Percentiles rank a stretch among this genome's conserved stretches.
phyloP scores from a whole-genome alignment of 2,329 filamentous ascomycete genomes.

The Botrytis aclada region DNA sequence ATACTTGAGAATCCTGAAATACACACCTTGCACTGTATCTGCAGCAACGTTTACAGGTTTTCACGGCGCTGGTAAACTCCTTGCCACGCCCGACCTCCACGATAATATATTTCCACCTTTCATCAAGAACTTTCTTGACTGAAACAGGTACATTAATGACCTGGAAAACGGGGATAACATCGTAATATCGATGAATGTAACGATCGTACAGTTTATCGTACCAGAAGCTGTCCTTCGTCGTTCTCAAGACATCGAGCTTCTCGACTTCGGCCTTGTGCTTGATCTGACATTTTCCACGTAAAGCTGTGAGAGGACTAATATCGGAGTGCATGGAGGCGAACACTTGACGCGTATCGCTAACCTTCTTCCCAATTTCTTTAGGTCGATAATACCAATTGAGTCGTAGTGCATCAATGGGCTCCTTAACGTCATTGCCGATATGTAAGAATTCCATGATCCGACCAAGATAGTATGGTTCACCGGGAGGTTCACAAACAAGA shows the following conservation, averaged over 20 bases:
- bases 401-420: conserved; percentile 79
- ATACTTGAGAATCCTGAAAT: background rate
- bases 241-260: conserved; percentile 80
- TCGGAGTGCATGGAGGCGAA: conserved; percentile 99
- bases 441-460: conserved; percentile 98
- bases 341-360: conserved; percentile 83
- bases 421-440: conserved; percentile 66
- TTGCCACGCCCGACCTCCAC: conserved; percentile 92
- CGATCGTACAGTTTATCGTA: conserved; percentile 97
- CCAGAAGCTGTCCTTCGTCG: conserved; percentile 85
- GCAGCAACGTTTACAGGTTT: conserved; percentile 89
- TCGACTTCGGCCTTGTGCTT: conserved; percentile 82
- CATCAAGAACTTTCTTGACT: conserved; percentile 93
- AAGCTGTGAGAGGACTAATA: conserved; percentile 83
- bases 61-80: conserved; percentile 92
- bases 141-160: conserved; percentile 95
- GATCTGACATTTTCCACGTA: conserved; percentile 92
- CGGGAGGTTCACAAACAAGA: conserved; percentile 93
- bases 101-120: conserved; percentile 94
- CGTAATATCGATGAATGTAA: conserved; percentile 97
- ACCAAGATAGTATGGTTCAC: conserved; percentile 95
- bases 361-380: conserved; percentile 90
- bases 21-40: conserved; percentile 87
- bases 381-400: conserved; percentile 99
- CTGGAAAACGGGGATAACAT: conserved; percentile 84